Percentiles rank a stretch among this genome's conserved stretches.
Conservation (phyloP, 31 red algal genomes). For the Bonnemaisonia californica region DNA sequence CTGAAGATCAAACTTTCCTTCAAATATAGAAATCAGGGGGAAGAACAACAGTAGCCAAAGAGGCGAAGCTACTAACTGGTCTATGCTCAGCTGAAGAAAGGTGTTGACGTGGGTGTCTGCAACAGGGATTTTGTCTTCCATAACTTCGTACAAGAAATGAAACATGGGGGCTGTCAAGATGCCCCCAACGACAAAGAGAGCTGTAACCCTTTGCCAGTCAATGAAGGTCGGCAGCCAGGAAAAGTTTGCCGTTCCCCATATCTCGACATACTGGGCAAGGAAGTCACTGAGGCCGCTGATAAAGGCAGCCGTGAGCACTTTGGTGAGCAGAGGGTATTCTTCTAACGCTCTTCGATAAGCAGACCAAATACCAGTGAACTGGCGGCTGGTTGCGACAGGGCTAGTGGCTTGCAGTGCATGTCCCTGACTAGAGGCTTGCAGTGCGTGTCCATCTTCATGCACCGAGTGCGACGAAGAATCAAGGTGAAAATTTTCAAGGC, state of each 20-base stretch:
- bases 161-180: constrained; percentile 24
- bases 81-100: constrained; percentile 5
- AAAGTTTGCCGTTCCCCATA: not conserved
- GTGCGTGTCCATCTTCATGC: too few species aligned
- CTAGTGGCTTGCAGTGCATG: too few species aligned
- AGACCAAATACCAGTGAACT: too few species aligned
- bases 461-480: too few species aligned
- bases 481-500: too few species aligned
- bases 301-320: not conserved
- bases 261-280: not conserved
- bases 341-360: not conserved
- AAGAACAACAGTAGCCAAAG: constrained; percentile 20
- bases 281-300: not conserved
- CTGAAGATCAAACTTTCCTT: not conserved
- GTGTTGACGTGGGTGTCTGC: not conserved
- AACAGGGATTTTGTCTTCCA: constrained; percentile 4
- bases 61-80: constrained; percentile 19
- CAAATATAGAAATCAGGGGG: not conserved
- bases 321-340: not conserved
- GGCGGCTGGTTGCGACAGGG: too few species aligned
- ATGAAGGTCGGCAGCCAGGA: not conserved
- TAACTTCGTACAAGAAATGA: constrained; percentile 16
- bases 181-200: not conserved
- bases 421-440: too few species aligned
- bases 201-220: constrained; percentile 12